Base-by-base conservation (phyloP, 805 yeast species). In the Lipomyces kockii region DNA sequence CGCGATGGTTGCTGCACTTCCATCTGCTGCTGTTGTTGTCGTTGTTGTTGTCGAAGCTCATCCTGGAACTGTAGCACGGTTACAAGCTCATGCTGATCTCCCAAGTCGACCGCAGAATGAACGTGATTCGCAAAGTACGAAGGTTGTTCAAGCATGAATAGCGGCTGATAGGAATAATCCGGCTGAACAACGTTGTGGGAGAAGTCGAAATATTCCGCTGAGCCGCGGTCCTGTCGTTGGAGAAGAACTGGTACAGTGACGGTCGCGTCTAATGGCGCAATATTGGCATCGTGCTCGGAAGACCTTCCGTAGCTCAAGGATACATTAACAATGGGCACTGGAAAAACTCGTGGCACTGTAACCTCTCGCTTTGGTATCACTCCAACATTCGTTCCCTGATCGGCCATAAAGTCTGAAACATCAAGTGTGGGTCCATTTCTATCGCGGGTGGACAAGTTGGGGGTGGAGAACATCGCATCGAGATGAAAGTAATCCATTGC, bases 71-170 rank as follows among this genome's bases (percentile, higher is more conserved):
- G 49, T 3, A 43, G 49, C 9, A n/a, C 22, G 49, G 49, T n/a
- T 7, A 43, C 49, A 43, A 43, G 49, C 11, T 43, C 49, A 43
- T 43, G 49, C 49, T 43, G 49, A n/a, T 43, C 49, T 43, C 49
- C 49, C 49, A 43, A 43, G 22, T 43, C 49, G 11, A 43, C 20
- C 49, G 49, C 49, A n/a, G 49, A 43, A 43, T 43, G 49, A 17
- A 43, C 49, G 6, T 17, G 49, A n/a, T 17, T 22, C 22, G 22
- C 7, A 6, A n/a, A 17, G 9, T 43, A 43, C 9, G 49, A 43
- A 6, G 49, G 20, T 11, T 43, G 49, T n/a, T 8, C 20, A 17
- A 43, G 49, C 22, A 43, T 43, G 22, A 43, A 43, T 9, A 43
- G 22, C 20, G 22, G 22, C 8, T 43, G 49, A n/a, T 43, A 17